Base-by-base conservation (phyloP, 2,329 filamentous ascomycete species). In the Pyrenochaeta sp. region DNA sequence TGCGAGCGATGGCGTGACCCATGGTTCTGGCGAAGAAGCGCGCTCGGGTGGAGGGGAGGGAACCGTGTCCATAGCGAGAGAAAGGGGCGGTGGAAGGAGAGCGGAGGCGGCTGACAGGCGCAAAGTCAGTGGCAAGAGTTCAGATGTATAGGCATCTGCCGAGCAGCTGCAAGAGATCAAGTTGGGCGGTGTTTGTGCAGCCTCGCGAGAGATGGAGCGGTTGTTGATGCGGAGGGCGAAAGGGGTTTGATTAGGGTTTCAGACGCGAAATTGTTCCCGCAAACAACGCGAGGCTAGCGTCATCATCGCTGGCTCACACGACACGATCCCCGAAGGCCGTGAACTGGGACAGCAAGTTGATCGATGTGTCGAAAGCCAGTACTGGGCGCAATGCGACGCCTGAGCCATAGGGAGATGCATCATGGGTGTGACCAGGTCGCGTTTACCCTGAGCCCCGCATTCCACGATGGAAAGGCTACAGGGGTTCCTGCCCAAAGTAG, bases 1-100 rank as follows among this genome's bases (percentile, higher is more conserved):
- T 54, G 89, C 87, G 39, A 85, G 82, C n/a, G 84, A 85, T 6
- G 90, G 89, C 19, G 84, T 82, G 19, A 82, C 79, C 68, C 88
- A 87, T 37, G 88, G 87, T 50, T 88, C 86, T n/a, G 90, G 89
- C 36, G 89, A 91, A 19, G 62, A 60, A 53, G 65, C 60, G 58
- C 74, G 75, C 55, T 73, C 82, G 66, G 82, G 66, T 47, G 72
- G 70, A 59, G 81, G 69, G 83, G 84, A 73, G 56, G 74, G 61
- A 39, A 68, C 61, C 53, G 65, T 59, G 56, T 74, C 72, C 72
- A 73, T 73, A 51, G 52, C 60, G 55, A 57, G 64, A 51, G 60
- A 58, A 50, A 67, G 56, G 62, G 59, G 59, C 25, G 52, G 56
- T 12, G 44, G 60, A 52, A 52, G 62, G 39, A 54, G 36, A 39